A percentile compares a stretch with the other conserved stretches of the same genome.
These are phyloP conservation scores for Paramecium sonneborni DNA, from an alignment of 73 alveolate species.

Conservation along the genomic window DNA sequence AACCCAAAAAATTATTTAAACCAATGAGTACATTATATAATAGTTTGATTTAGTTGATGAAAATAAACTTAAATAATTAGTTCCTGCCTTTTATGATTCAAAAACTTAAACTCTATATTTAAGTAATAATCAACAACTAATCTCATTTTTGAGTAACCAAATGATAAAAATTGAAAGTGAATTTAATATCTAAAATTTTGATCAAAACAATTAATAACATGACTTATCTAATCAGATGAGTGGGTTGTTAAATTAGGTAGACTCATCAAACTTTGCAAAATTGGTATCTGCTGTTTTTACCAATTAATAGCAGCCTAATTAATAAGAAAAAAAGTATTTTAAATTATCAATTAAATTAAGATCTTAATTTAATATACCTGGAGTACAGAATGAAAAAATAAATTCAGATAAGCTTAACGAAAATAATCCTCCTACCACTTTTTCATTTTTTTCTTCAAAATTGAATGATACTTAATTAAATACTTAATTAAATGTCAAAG, in stretches of 20 bases:
- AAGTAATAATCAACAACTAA: neutral
- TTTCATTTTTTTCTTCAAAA: neutral
- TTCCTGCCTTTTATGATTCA: neutral
- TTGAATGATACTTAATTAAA: neutral
- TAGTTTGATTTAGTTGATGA: neutral
- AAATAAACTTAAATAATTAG: neutral
- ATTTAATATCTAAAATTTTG: neutral
- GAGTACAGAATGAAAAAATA: neutral
- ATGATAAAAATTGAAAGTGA: neutral
- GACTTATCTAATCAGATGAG: neutral
- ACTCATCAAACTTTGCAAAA: neutral
- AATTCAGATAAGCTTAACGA: neutral
- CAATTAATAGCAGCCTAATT: neutral
- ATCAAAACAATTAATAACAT: neutral
- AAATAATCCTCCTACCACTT: neutral
- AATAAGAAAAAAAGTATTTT: neutral
- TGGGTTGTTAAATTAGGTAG: neutral
- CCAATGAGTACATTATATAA: neutral
- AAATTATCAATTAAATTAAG: neutral
- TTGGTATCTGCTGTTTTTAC: neutral
- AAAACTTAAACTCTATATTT: neutral
- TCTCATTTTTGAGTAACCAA: neutral
- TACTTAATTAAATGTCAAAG: neutral
- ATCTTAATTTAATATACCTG: constrained; percentile 11
- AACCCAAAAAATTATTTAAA: neutral